Evolutionary conservation across 352 stramenopile species (phyloP).

Genomic region (Phytophthora rubi): DNA sequence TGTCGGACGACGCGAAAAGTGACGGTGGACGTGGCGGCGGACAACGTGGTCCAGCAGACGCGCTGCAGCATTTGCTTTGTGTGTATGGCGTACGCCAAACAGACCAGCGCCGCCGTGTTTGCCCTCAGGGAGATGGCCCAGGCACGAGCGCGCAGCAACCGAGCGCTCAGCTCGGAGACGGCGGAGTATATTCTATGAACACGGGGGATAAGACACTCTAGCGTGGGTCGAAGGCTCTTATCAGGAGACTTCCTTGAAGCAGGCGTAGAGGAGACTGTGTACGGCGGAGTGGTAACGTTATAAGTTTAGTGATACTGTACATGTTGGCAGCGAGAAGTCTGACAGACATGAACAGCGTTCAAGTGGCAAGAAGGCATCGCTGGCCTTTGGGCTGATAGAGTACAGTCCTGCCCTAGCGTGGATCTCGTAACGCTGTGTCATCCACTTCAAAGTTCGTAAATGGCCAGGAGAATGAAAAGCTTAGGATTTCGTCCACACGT

Average conservation of each 20-base stretch:
- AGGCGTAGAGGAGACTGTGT: neutral
- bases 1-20: constrained; percentile 47
- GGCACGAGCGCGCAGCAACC: constrained; percentile 29
- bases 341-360: neutral
- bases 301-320: neutral
- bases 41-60: constrained; percentile 37
- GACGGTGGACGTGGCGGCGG: constrained; percentile 37
- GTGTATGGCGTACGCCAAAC: constrained; percentile 47
- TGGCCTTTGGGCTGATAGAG: too few relatives aligned
- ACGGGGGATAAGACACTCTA: constrained; percentile 1
- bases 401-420: too few relatives aligned
- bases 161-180: constrained; percentile 29
- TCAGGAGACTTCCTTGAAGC: neutral
- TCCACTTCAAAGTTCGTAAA: neutral
- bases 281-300: neutral
- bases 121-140: constrained; percentile 38
- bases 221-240: neutral
- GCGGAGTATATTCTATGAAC: constrained; percentile 33
- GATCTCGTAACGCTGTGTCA: neutral
- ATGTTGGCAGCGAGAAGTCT: neutral
- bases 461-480: too few relatives aligned
- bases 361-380: neutral
- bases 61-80: constrained; percentile 42
- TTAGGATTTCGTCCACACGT: too few relatives aligned
- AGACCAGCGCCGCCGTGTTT: constrained; percentile 37